Evolutionary conservation across 2,329 filamentous ascomycete genomes (phyloP).

Genomic region (Aschersonia sp.): DNA sequence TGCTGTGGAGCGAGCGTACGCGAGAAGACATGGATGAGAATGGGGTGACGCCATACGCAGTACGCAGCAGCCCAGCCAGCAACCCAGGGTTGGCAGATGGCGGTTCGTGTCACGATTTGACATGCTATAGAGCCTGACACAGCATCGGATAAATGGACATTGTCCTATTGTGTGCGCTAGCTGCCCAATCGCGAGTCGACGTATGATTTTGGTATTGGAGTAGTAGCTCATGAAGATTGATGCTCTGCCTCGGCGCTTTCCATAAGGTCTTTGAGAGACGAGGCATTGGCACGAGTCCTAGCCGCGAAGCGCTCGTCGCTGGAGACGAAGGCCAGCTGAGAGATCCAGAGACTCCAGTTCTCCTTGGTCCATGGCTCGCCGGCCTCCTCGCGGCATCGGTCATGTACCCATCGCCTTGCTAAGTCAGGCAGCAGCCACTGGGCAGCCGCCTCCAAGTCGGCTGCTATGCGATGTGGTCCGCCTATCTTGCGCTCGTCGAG

Average conservation of each 20-base stretch:
- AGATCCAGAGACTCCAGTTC: slow-evolving; percentile 5
- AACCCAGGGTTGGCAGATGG: no score
- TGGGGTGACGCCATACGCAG: no score
- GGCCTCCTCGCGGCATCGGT: slow-evolving; percentile 1
- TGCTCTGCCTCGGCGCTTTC: not conserved
- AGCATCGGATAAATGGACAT: no score
- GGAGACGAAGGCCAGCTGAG: slow-evolving; percentile 3
- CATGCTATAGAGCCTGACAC: no score
- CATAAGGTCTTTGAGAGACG: slow-evolving; percentile 1
- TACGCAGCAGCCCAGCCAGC: no score
- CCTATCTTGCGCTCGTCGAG: slow-evolving; percentile 2
- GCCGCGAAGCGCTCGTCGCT: slow-evolving; percentile 3
- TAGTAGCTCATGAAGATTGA: not conserved
- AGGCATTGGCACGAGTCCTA: slow-evolving; percentile 2
- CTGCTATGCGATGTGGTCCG: slow-evolving; percentile 3
- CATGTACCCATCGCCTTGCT: slow-evolving; percentile 1
- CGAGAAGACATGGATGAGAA: not conserved
- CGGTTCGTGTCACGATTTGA: no score
- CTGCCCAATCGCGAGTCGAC: no score
- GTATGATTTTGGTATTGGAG: no score
- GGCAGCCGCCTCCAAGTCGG: slow-evolving; percentile 4
- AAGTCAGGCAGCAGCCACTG: slow-evolving; percentile 4
- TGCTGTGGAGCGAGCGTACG: no score
- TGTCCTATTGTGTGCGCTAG: no score
- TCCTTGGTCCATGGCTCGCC: slow-evolving; percentile 1